Evolutionary conservation across 176 grass and related monocot genomes (phyloP), one percentile per base, ranked within the genome.

Genomic region (Canna indica): DNA sequence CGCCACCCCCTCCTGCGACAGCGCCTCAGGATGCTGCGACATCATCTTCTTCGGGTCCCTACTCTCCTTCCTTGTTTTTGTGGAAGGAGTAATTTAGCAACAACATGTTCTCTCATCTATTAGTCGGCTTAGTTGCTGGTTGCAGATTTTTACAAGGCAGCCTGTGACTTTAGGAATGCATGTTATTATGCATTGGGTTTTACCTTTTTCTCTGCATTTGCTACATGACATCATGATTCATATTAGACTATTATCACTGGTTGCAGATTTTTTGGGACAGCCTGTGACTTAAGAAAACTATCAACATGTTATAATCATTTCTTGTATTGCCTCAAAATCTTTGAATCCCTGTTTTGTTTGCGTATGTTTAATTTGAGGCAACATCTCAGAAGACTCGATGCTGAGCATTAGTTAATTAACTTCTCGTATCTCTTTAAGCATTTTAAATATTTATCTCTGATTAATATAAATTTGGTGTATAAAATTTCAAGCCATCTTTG

Each of bases 61-160:
- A 38, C 48, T 56, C 64, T 46, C 57, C 79, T 75, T 53, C 39
- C 84, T 30, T 53, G 62, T 84, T 80, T 82, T 72, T 59, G 50
- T 83, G 85, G 79, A 82, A 85, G 79, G 79, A 91, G 65, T 91
- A 62, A n/a, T n/a, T n/a, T n/a, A n/a, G n/a, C n/a, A 72, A 7
- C 29, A 32, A 31, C 1, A 30, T 30, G 59, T 14, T 63, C 4
- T 35, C 10, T 3, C 27, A 36, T 53, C 56, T 8, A n/a, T n/a
- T n/a, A n/a, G n/a, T n/a, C n/a, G n/a, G n/a, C n/a, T n/a, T n/a
- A 11, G 25, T 70, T 22, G 0, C 77, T 75, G 50, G 83, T 7
- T 90, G 83, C 83, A 76, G 50, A 41, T 85, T 90, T 89, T 86
- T 88, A 73, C 36, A 61, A 75, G 74, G 72, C 77, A 78, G 42